Percentiles rank a stretch among this genome's conserved stretches.
These are phyloP conservation scores for Hemerocallis citrina DNA, from an alignment of 106 monocot genomes.

Conservation along the genomic window DNA sequence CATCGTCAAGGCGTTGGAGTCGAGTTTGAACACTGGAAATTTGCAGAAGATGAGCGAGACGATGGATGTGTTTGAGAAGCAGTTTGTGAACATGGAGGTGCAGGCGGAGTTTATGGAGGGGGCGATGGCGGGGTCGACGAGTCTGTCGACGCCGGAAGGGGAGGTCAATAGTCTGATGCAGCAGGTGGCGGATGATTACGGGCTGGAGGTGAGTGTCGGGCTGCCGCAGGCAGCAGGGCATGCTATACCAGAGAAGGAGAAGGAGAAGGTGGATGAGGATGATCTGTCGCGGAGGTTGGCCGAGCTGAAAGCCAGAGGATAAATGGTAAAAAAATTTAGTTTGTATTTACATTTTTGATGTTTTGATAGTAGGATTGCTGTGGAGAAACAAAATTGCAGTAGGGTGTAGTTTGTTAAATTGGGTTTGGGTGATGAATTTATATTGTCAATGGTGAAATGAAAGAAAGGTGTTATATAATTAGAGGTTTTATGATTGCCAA, in stretches of 20 bases:
- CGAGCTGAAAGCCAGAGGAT: conserved; percentile 29
- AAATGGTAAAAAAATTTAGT: not conserved
- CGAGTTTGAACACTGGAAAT: conserved; percentile 17
- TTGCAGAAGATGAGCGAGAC: conserved; percentile 36
- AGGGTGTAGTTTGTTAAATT: too few relatives aligned
- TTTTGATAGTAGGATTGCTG: too few relatives aligned
- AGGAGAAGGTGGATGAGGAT: conserved; percentile 23
- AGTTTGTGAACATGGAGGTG: conserved; percentile 39
- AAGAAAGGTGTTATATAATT: too few relatives aligned
- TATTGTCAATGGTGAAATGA: too few relatives aligned
- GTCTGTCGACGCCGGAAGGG: conserved; percentile 21
- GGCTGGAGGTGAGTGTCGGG: conserved; percentile 17
- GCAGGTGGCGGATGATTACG: conserved; percentile 22
- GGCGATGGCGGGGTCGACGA: conserved; percentile 26
- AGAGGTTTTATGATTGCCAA: too few relatives aligned
- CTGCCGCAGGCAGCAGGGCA: conserved; percentile 22
- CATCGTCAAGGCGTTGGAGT: conserved; percentile 25
- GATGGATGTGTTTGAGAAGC: conserved; percentile 33
- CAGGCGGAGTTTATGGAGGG: conserved; percentile 37
- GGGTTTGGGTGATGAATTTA: too few relatives aligned
- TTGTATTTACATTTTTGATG: not conserved
- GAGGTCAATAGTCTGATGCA: conserved; percentile 18
- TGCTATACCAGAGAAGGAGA: conserved; percentile 22
- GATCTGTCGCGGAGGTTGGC: conserved; percentile 24
- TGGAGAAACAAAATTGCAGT: too few relatives aligned